Conservation (phyloP, 345 rosid species). For the Melaleuca quinquenervia region DNA sequence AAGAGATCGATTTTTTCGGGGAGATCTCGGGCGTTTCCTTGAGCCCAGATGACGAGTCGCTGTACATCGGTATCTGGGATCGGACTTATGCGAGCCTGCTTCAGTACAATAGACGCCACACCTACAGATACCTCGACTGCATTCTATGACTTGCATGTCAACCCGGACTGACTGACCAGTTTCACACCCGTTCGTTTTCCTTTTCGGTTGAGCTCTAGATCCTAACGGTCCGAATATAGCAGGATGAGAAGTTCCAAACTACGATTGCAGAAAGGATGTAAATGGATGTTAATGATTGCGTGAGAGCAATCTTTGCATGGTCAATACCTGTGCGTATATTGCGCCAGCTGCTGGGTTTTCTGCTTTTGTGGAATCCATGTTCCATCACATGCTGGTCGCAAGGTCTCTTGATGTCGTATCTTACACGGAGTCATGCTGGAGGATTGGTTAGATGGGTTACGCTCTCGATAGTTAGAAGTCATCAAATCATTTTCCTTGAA, state of each 20-base stretch:
- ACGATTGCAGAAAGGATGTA: not conserved
- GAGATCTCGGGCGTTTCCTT: constrained; percentile 58
- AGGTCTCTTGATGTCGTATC: not conserved
- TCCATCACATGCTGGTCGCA: not conserved
- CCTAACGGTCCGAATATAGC: not conserved
- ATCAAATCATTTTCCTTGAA: too few species aligned
- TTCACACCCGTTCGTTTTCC: not conserved
- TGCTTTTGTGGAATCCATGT: not conserved
- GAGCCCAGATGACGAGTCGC: constrained; percentile 49
- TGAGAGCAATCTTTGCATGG: not conserved
- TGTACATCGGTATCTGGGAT: constrained; percentile 56
- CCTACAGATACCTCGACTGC: constrained; percentile 40
- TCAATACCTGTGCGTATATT: not conserved
- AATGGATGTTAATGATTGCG: not conserved
- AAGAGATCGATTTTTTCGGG: constrained; percentile 62
- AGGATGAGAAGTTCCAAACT: not conserved
- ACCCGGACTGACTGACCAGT: not conserved
- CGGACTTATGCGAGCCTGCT: constrained; percentile 52
- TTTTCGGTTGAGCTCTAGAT: not conserved
- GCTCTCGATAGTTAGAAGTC: not conserved
- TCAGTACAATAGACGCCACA: constrained; percentile 29
- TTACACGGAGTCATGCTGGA: not conserved
- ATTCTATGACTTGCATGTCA: constrained; percentile 1
- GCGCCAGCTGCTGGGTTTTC: not conserved
- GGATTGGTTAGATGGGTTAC: not conserved